These are phyloP conservation scores for Pichia scutulata DNA, from an alignment of 805 yeast species.

Conservation along the genomic window DNA sequence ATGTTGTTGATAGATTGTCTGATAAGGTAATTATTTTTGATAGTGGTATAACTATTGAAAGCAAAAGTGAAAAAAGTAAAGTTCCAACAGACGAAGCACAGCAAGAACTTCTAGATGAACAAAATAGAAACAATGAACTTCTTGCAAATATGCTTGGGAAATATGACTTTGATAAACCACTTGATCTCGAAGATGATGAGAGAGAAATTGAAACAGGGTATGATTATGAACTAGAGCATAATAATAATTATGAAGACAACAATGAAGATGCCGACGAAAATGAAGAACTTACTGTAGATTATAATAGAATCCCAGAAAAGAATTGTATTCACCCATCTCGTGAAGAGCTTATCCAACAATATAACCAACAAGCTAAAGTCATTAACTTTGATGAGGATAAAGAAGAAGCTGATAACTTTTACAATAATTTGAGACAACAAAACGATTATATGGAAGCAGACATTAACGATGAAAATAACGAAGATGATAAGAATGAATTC, in stretches of 20 bases:
- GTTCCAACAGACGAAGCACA: conserved; percentile 6
- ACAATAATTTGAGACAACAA: conserved; percentile 13
- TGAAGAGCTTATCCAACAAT: conserved; percentile 21
- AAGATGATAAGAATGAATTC: conserved; percentile 37
- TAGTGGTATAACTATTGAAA: conserved; percentile 11
- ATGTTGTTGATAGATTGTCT: conserved; percentile 56
- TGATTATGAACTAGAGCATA: conserved; percentile 33
- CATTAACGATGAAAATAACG: conserved; percentile 1
- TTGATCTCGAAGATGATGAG: conserved; percentile 31
- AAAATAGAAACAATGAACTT: conserved; percentile 37
- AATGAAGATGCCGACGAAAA: conserved; percentile 24
- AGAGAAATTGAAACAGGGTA: conserved; percentile 30
- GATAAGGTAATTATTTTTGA: conserved; percentile 25
- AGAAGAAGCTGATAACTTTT: conserved; percentile 18
- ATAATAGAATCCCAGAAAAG: conserved; percentile 19
- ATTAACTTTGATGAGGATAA: conserved; percentile 10
- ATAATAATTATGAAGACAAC: conserved; percentile 16
- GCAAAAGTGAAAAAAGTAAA: neutral
- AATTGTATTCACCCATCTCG: conserved; percentile 15
- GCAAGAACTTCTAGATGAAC: conserved; percentile 35
- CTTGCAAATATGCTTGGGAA: conserved; percentile 40
- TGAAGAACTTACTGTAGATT: conserved; percentile 23
- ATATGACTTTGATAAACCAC: conserved; percentile 47
- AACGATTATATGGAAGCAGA: conserved; percentile 14
- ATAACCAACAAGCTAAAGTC: conserved; percentile 12